phyloP scores from a whole-genome alignment of 768 basidiomycete genomes.

The Cystofilobasidium ferigula region DNA sequence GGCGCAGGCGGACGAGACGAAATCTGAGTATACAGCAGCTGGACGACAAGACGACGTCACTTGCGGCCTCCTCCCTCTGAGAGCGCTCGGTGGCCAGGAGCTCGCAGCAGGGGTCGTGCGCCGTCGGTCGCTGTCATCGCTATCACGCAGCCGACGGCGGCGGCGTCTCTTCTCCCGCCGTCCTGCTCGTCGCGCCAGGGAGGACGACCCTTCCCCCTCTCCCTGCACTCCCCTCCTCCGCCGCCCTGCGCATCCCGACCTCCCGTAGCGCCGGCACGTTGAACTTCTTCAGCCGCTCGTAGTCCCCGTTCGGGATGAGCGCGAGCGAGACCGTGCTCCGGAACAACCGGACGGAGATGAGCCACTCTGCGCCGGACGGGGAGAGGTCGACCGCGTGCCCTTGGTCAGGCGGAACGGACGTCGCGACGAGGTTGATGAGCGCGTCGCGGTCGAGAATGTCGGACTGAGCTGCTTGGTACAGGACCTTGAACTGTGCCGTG shows the following conservation, averaged over 20 bases:
- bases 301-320: slow-evolving; percentile 11
- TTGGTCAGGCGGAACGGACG: background rate
- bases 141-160: background rate
- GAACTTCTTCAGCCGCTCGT: slow-evolving; percentile 4
- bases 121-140: too few species aligned
- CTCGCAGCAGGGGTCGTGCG: too few species aligned
- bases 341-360: slow-evolving; percentile 6
- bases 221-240: background rate
- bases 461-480: slow-evolving; percentile 13
- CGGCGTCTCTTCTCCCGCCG: too few species aligned
- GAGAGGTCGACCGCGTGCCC: slow-evolving; percentile 16
- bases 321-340: slow-evolving; percentile 1
- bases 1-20: too few species aligned
- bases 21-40: too few species aligned
- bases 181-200: background rate
- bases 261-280: slow-evolving; percentile 9
- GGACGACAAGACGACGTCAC: too few species aligned
- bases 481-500: slow-evolving; percentile 1
- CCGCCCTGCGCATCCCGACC: background rate
- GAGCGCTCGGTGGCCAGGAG: too few species aligned
- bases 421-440: slow-evolving; percentile 5
- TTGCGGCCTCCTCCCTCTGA: too few species aligned
- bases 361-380: background rate
- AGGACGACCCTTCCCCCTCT: background rate
- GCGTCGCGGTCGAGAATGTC: slow-evolving; percentile 4